Evolutionary conservation across 2,329 filamentous ascomycete genomes (phyloP), one percentile per base, ranked within the genome.

Genomic region (Hymenoscyphus fraxineus): DNA sequence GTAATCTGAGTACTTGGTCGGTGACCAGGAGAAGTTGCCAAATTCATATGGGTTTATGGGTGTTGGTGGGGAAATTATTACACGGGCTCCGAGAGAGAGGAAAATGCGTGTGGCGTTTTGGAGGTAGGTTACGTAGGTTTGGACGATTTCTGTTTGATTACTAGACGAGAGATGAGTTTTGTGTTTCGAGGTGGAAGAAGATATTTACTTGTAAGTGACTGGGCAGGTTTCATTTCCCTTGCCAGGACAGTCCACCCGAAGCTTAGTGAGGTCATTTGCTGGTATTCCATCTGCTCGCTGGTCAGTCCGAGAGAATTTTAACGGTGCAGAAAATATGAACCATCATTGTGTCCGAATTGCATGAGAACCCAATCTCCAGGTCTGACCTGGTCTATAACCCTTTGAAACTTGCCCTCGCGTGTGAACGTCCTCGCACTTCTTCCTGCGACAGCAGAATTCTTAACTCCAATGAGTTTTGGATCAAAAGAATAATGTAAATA

Each of bases 271-370:
- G 44, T 16, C 12, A 19, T n/a, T 41, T 40, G 13, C 22, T 40
- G 16, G 19, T 1, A 47, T 62, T 60, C 38, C 39, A 67, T 68
- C 69, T 35, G 63, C 61, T 55, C 70, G 67, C 22, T 51, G 9
- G 15, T 51, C n/a, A 51, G n/a, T 51, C 12, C 2, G 44, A 12
- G 44, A 12, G n/a, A 22, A 22, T 3, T 16, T 6, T 2, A 16
- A 22, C 19, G 9, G 22, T 6, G 22, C 9, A 22, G 6, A 10
- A 19, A 27, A 22, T 22, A 51, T 7, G 19, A 22, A 22, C 44
- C 87, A 69, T 90, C 88, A 71, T 91, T 91, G 78, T 90, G 87
- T 0, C 88, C 88, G 71, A 90, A 89, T 70, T 90, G 88, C 61
- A 91, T 89, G 61, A 90, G 79, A 1, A 90, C 87, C 75, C 85